phyloP scores from a whole-genome alignment of 768 basidiomycete genomes.

The Russula dissimulans region DNA sequence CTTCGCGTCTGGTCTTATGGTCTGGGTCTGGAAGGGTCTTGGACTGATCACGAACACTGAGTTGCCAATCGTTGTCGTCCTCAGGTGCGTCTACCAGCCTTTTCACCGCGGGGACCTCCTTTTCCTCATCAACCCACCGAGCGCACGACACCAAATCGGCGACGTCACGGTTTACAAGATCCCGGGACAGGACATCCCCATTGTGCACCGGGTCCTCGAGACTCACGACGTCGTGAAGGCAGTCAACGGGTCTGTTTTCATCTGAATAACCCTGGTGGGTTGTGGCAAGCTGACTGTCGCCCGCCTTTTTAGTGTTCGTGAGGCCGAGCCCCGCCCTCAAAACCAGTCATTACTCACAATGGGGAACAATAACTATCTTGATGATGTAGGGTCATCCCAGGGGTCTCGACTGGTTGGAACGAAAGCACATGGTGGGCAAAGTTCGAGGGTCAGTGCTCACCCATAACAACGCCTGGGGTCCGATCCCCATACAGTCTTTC shows the following conservation, averaged over 20 bases:
- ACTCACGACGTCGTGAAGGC: slow-evolving; percentile 61
- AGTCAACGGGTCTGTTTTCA: slow-evolving; percentile 29
- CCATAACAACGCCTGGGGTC: no score
- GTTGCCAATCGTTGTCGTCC: slow-evolving; percentile 91
- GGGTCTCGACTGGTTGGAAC: slow-evolving; percentile 82
- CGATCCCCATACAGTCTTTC: no score
- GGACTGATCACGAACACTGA: slow-evolving; percentile 87
- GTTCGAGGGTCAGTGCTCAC: slow-evolving; percentile 73
- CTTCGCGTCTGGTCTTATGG: slow-evolving; percentile 88
- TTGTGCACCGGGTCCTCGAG: slow-evolving; percentile 93
- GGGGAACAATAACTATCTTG: slow-evolving; percentile 89
- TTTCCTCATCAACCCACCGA: slow-evolving; percentile 80
- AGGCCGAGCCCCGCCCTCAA: slow-evolving; percentile 28
- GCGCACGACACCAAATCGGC: slow-evolving; percentile 70
- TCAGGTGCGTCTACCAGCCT: slow-evolving; percentile 82
- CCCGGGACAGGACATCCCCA: slow-evolving; percentile 87
- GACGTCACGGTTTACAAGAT: slow-evolving; percentile 98
- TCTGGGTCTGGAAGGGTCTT: slow-evolving; percentile 96
- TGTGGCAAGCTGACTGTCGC: neutral
- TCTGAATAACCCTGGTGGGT: neutral
- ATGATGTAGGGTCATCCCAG: slow-evolving; percentile 83
- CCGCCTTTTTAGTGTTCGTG: slow-evolving; percentile 22
- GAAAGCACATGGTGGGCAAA: slow-evolving; percentile 87
- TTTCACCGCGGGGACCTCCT: slow-evolving; percentile 93
- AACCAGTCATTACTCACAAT: slow-evolving; percentile 83